These are phyloP conservation scores for Epichloe coenophiala DNA, from an alignment of 2,329 filamentous ascomycete species.

Conservation along the genomic window DNA sequence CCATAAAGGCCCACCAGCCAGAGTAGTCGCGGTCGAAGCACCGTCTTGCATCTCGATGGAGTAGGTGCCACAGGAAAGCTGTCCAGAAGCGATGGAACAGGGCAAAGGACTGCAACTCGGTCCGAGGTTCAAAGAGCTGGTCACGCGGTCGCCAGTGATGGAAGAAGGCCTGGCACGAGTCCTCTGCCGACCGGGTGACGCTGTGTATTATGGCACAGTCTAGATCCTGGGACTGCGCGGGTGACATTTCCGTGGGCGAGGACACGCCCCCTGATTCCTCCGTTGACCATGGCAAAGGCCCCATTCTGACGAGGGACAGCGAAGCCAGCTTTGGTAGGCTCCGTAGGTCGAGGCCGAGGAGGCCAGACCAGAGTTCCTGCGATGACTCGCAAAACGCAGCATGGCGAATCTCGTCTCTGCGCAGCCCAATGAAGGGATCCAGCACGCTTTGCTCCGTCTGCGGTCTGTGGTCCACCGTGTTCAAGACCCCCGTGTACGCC, in stretches of 20 bases:
- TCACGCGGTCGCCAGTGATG: conserved; percentile 1
- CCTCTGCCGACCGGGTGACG: background rate
- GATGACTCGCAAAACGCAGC: conserved; percentile 3
- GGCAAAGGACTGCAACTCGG: background rate
- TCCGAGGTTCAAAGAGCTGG: background rate
- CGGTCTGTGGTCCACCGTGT: background rate
- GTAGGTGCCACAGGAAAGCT: conserved; percentile 4
- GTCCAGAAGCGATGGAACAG: conserved; percentile 1
- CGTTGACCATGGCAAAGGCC: background rate
- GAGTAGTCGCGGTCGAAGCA: background rate
- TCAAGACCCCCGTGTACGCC: background rate
- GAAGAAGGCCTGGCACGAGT: conserved; percentile 2
- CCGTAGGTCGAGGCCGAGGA: background rate
- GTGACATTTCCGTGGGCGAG: conserved; percentile 1
- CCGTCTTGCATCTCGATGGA: background rate
- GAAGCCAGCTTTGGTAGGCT: conserved; percentile 1
- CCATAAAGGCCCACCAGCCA: conserved; percentile 4
- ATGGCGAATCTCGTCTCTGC: background rate
- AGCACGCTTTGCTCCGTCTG: background rate
- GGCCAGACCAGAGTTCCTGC: background rate
- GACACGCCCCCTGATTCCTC: background rate
- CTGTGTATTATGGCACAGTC: conserved; percentile 1
- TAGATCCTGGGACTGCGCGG: background rate
- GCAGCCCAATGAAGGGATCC: background rate
- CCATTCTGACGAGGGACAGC: conserved; percentile 4